Evolutionary conservation across 306 rosid genomes (phyloP).

Genomic region (Castanea crenata): DNA sequence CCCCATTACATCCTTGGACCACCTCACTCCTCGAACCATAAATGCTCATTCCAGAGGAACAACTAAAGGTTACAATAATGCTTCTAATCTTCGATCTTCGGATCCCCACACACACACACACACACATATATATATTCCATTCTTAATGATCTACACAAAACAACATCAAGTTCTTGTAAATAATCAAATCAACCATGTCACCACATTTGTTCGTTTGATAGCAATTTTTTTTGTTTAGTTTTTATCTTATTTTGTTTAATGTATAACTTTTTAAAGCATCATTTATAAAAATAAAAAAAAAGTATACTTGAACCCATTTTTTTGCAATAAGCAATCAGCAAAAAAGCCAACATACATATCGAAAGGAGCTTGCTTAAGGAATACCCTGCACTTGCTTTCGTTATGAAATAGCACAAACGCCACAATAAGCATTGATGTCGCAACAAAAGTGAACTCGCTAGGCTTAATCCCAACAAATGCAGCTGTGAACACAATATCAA

Average conservation of each 20-base stretch:
- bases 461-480: slow-evolving; percentile 60
- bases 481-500: slow-evolving; percentile 51
- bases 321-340: too few relatives aligned
- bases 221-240: too few relatives aligned
- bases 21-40: too few relatives aligned
- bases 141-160: slow-evolving; percentile 79
- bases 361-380: slow-evolving; percentile 67
- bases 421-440: slow-evolving; percentile 75
- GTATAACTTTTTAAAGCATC: too few relatives aligned
- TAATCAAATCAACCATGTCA: slow-evolving; percentile 48
- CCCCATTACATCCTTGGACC: too few relatives aligned
- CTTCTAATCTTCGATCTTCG: too few relatives aligned
- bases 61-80: too few relatives aligned
- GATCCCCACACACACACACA: slow-evolving; percentile 5
- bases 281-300: too few relatives aligned
- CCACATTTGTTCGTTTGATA: slow-evolving; percentile 42
- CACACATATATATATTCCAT: slow-evolving; percentile 59
- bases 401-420: slow-evolving; percentile 50
- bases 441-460: slow-evolving; percentile 67
- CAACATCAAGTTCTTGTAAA: slow-evolving; percentile 61
- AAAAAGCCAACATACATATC: slow-evolving; percentile 60
- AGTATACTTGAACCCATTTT: too few relatives aligned
- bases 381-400: slow-evolving; percentile 74
- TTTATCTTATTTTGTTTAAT: too few relatives aligned
- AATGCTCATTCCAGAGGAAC: too few relatives aligned